Evolutionary conservation across 148 eudicot species (phyloP), one percentile per base, ranked within the genome.

Genomic region (Rhododendron vialii): DNA sequence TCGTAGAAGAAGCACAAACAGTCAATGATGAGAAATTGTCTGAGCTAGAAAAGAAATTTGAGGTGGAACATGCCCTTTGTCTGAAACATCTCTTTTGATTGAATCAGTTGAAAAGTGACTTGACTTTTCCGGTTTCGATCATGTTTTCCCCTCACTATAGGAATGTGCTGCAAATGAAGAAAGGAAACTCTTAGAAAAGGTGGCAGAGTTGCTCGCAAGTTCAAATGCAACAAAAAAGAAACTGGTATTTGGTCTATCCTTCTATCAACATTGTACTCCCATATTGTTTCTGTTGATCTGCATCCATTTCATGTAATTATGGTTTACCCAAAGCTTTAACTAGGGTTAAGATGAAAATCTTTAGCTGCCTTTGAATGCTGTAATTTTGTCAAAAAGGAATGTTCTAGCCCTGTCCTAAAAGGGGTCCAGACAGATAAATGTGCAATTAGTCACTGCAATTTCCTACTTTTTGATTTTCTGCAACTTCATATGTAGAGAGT

Each of bases 141-240:
- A 22, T 87, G 12, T 24, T 71, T 51, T 24, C 47, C 74, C 75
- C 69, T 14, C 57, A 65, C 75, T 85, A 79, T 83, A 98, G 98
- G 98, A 98, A 74, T 98, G 94, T 92, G 98, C 98, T 88, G 98
- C 96, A 61, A 86, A 88, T 84, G 99, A 98, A 91, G 99, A 98
- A 87, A 92, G 51, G 76, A 93, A 95, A 90, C 87, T 98, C 84
- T 86, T 98, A 85, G 95, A 93, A 74, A 98, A 94, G 90, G 96
- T 98, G 78, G 98, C 98, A 36, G 98, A 98, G 87, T 91, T 98
- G 86, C 98, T 95, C 78, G 98, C 99, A 57, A 91, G 88, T 88
- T 98, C 99, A 86, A 98, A 98, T 92, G 93, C 94, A 77, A 90
- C 98, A 93, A 98, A 98, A 91, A 95, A 94, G 84, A 90, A 92